Percentiles rank a stretch among this genome's conserved stretches.
phyloP scores from a whole-genome alignment of 331 rosid genomes.

The Arachis monticola region DNA sequence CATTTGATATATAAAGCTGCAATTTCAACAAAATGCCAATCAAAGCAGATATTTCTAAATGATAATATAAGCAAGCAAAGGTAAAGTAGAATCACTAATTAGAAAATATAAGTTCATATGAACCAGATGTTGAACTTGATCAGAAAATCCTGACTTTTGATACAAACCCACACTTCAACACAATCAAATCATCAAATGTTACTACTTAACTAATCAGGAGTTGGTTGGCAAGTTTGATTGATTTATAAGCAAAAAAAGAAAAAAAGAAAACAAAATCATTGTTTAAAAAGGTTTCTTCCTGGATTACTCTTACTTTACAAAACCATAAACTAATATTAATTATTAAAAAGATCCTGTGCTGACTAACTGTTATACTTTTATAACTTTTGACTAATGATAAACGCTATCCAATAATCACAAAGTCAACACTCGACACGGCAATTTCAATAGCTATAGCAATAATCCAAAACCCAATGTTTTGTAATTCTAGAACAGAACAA shows the following conservation, averaged over 20 bases:
- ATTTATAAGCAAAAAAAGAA: no score
- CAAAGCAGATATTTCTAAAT: constrained; percentile 15
- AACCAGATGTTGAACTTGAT: constrained; percentile 17
- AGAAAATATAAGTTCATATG: constrained; percentile 4
- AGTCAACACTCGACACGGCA: background rate
- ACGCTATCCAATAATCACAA: no score
- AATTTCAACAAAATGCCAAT: constrained; percentile 16
- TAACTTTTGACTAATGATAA: no score
- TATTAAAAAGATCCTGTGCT: no score
- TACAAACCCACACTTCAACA: constrained; percentile 1
- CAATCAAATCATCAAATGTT: constrained; percentile 36
- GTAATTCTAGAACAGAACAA: background rate
- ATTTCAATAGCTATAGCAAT: constrained; percentile 1
- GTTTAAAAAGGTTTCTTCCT: no score
- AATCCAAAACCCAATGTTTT: background rate
- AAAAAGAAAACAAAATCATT: no score
- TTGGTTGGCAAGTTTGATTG: no score
- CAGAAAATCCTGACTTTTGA: background rate
- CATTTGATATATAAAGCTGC: constrained; percentile 14
- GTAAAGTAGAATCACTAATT: background rate
- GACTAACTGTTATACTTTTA: no score
- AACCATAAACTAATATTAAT: no score
- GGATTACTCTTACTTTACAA: no score
- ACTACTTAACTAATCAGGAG: background rate
- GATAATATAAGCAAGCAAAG: constrained; percentile 13